Evolutionary conservation across 169 alveolate species (phyloP).

Genomic region (Cryptosporidium muris): DNA sequence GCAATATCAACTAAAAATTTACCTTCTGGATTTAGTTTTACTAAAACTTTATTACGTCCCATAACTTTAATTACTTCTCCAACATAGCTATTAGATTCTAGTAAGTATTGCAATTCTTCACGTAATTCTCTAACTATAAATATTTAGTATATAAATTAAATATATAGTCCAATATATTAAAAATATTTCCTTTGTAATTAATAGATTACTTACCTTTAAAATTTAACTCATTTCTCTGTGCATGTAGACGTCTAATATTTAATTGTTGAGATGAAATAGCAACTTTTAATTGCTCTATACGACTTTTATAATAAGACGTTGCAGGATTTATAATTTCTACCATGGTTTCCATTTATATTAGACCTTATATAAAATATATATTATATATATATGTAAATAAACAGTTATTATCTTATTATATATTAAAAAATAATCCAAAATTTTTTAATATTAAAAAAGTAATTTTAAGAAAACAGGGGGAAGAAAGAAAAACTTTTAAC

Average conservation of each 20-base stretch:
- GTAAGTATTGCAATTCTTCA: slow-evolving; percentile 92
- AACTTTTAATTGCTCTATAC: slow-evolving; percentile 32
- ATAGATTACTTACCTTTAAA: slow-evolving; percentile 79
- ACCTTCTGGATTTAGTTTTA: slow-evolving; percentile 97
- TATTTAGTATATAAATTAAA: not conserved
- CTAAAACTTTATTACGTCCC: slow-evolving; percentile 97
- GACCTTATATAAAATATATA: not conserved
- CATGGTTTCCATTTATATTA: not conserved
- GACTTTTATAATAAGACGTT: slow-evolving; percentile 6
- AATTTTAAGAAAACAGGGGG: too few species aligned
- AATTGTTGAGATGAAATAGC: slow-evolving; percentile 53
- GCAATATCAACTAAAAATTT: slow-evolving; percentile 95
- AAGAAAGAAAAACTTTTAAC: too few species aligned
- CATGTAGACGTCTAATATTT: slow-evolving; percentile 92
- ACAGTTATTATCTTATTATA: too few species aligned
- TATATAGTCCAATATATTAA: not conserved
- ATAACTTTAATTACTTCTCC: slow-evolving; percentile 98
- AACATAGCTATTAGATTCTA: slow-evolving; percentile 96
- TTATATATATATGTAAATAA: not conserved
- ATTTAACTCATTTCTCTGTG: slow-evolving; percentile 97
- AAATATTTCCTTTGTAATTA: not conserved
- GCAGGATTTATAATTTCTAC: slow-evolving; percentile 27
- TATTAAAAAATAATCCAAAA: too few species aligned
- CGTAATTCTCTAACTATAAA: slow-evolving; percentile 88
- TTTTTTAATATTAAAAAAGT: too few species aligned